Base-by-base conservation (phyloP, 139 green algal species). In the Micractinium sp. region DNA sequence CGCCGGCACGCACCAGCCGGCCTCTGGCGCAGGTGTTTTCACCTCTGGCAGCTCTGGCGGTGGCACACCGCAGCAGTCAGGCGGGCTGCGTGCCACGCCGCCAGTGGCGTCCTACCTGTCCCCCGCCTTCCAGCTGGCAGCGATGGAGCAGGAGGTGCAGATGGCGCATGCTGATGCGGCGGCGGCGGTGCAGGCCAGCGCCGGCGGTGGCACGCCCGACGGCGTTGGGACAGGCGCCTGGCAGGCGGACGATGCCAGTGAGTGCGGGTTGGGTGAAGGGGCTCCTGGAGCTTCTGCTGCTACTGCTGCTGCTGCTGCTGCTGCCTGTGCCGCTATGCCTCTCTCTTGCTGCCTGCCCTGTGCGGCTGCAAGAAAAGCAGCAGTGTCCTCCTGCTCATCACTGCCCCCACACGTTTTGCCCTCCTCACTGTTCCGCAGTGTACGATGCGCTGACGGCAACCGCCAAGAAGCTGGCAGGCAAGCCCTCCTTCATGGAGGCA, bases 141-240 rank as follows among this genome's bases (percentile, higher is more conserved):
- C 85, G 27, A 88, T 88, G 85, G 85, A 88, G 29, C 85, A 88
- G 71, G 85, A 88, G 85, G 71, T 88, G 85, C 85, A 88, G 71
- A 82, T 88, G 85, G 85, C 83, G 31, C 83, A 87, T 39, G 83
- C 83, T 29, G 71, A 38, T 3, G 67, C 66, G 16, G 83, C 38
- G 7, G 66, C 66, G 39, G 35, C 82, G 2, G 20, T 27, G 38
- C 56, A 71, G 82, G 61, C 25, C 12, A 29, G 56, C 2, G 78
- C 13, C 38, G 71, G 23, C 27, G 82, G 56, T 20, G 60, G 7
- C 63, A 67, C 82, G 36, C 66, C 83, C 22, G 12, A 5, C 33
- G 53, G n/a, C 18, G 80, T 29, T 0, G 61, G 60, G 36, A 60
- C 56, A 4, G 56, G 19, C 5, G 61, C 53, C 35, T 87, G 83